Conservation (phyloP, 2,329 filamentous ascomycete species). For the Fusarium verticillioides region DNA sequence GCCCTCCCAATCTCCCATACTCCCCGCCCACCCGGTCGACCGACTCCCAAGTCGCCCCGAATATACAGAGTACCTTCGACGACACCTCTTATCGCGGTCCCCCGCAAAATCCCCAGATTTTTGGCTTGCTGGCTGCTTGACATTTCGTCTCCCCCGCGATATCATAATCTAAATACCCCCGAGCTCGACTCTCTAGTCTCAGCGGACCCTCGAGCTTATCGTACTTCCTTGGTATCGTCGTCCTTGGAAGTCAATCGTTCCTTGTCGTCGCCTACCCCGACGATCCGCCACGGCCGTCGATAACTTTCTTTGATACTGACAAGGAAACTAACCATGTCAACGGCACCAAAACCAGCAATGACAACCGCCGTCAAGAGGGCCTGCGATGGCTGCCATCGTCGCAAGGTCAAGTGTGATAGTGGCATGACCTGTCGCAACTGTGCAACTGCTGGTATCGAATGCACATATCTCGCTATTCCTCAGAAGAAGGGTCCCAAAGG, state of each 20-base stretch:
- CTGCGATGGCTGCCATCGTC: conserved; percentile 78
- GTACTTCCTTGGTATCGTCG: neutral
- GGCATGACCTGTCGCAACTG: conserved; percentile 78
- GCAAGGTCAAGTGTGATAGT: conserved; percentile 80
- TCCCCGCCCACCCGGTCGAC: conserved; percentile 33
- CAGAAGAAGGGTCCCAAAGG: conserved; percentile 83
- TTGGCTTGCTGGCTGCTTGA: conserved; percentile 30
- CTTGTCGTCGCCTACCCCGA: conserved; percentile 13
- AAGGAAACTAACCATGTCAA: neutral
- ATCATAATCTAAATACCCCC: conserved; percentile 14
- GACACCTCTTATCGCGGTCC: conserved; percentile 36
- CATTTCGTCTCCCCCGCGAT: conserved; percentile 20
- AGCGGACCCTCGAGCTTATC: conserved; percentile 4
- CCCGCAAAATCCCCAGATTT: conserved; percentile 49
- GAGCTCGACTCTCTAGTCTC: conserved; percentile 9
- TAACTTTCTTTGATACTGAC: conserved; percentile 9
- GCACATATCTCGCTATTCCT: conserved; percentile 79
- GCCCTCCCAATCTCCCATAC: conserved; percentile 32
- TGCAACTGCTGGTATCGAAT: conserved; percentile 71
- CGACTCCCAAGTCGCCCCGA: conserved; percentile 37
- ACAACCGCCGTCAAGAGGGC: conserved; percentile 68
- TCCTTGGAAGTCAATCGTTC: conserved; percentile 26
- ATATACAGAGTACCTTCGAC: conserved; percentile 32
- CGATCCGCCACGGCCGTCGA: conserved; percentile 5
- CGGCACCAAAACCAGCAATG: conserved; percentile 41